A percentile compares a stretch with the other conserved stretches of the same genome.
Evolutionary conservation across 2,329 filamentous ascomycete genomes (phyloP).

Genomic region (Trichocomaceae sp.): DNA sequence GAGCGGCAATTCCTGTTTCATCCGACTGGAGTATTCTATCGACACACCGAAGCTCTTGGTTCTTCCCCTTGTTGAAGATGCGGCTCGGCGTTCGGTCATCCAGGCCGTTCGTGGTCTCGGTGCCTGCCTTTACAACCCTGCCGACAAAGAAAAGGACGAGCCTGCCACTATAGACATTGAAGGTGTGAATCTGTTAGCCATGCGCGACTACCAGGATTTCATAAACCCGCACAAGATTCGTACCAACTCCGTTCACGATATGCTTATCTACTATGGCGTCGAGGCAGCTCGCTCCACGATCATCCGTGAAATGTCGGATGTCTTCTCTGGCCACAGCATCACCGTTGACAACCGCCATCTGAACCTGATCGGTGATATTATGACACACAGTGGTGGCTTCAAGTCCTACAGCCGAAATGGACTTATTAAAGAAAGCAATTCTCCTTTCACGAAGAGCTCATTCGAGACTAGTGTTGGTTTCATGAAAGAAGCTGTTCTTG

Average conservation of each 20-base stretch:
- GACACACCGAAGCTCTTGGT: constrained; percentile 84
- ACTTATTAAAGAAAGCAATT: constrained; percentile 68
- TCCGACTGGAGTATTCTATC: constrained; percentile 76
- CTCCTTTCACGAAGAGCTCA: constrained; percentile 96
- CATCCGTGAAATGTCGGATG: constrained; percentile 72
- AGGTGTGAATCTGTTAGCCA: constrained; percentile 81
- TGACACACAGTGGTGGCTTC: constrained; percentile 90
- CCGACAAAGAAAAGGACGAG: constrained; percentile 46
- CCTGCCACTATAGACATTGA: constrained; percentile 61
- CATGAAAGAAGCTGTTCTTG: constrained; percentile 83
- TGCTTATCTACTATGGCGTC: constrained; percentile 81
- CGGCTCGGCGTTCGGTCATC: constrained; percentile 70
- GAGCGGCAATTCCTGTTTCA: constrained; percentile 65
- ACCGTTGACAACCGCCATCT: constrained; percentile 84
- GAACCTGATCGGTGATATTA: constrained; percentile 92
- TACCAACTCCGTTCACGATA: constrained; percentile 87
- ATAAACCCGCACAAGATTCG: constrained; percentile 80
- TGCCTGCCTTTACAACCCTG: constrained; percentile 62
- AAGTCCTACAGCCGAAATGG: constrained; percentile 89
- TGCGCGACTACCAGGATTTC: constrained; percentile 79
- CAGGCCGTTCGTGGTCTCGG: constrained; percentile 77
- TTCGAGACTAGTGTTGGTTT: constrained; percentile 97
- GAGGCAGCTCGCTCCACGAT: constrained; percentile 87
- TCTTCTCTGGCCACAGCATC: constrained; percentile 90
- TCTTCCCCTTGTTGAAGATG: constrained; percentile 79